These are phyloP conservation scores for Linnemannia exigua DNA, from an alignment of 192 early-diverging fungal species.

Conservation along the genomic window DNA sequence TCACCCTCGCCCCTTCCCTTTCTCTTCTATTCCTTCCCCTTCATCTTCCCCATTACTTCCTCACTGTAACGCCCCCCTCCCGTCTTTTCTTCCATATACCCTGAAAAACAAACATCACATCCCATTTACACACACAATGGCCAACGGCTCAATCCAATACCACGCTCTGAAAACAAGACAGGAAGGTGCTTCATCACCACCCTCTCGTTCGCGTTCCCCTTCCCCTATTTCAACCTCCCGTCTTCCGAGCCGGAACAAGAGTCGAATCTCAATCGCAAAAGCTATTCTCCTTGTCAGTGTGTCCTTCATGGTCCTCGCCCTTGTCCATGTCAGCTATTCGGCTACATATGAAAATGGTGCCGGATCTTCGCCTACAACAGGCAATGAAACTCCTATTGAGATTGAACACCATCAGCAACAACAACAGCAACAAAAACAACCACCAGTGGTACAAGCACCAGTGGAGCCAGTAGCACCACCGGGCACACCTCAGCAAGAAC, in stretches of 20 bases:
- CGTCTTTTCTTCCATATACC: background rate
- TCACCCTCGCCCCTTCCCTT: background rate
- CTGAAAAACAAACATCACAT: background rate
- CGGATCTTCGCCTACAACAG: background rate
- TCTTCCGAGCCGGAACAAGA: background rate
- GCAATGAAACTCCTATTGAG: background rate
- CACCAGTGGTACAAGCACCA: no score
- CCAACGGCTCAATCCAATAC: background rate
- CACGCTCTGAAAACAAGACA: slow-evolving; percentile 2
- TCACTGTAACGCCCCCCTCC: background rate
- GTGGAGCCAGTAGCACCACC: background rate
- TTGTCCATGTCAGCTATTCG: slow-evolving; percentile 18
- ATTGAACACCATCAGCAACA: background rate
- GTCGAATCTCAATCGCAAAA: background rate
- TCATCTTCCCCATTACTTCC: background rate
- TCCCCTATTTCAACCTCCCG: background rate
- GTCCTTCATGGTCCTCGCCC: slow-evolving; percentile 18
- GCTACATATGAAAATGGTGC: background rate
- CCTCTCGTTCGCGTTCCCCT: background rate
- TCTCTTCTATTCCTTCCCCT: background rate
- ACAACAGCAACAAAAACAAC: no score
- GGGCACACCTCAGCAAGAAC: background rate
- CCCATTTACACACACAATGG: background rate
- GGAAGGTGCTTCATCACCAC: background rate
- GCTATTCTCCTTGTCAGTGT: slow-evolving; percentile 15